These are phyloP conservation scores for Aspergillus proliferans DNA, from an alignment of 2,329 filamentous ascomycete species.

Conservation along the genomic window DNA sequence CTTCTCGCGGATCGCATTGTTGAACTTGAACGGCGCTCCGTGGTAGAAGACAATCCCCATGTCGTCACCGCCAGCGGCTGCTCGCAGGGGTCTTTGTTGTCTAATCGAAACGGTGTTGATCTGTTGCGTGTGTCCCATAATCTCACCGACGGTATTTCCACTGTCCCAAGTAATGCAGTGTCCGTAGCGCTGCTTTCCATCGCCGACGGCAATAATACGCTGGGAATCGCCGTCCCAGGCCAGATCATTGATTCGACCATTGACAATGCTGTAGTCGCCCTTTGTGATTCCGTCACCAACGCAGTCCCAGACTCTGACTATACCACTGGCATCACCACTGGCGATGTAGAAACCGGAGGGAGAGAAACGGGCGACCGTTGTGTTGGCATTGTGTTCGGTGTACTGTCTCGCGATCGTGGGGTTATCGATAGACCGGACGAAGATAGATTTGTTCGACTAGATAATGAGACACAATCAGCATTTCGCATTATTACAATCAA, in stretches of 20 bases:
- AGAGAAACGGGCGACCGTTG: conserved; percentile 88
- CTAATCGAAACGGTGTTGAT: conserved; percentile 89
- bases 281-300: conserved; percentile 82
- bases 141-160: conserved; percentile 92
- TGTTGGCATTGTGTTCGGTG: conserved; percentile 79
- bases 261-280: conserved; percentile 91
- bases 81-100: conserved; percentile 81
- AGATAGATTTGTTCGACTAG: conserved; percentile 92
- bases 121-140: conserved; percentile 81
- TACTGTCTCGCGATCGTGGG: conserved; percentile 83
- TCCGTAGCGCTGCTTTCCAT: conserved; percentile 88
- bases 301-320: conserved; percentile 85
- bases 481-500: not conserved
- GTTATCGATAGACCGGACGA: conserved; percentile 88
- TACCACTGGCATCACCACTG: conserved; percentile 78
- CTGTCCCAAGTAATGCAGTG: conserved; percentile 93
- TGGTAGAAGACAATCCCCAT: conserved; percentile 86
- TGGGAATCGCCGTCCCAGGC: conserved; percentile 97
- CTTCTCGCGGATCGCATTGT: conserved; percentile 67
- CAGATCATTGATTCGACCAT: conserved; percentile 89
- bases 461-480: not conserved
- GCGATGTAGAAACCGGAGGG: conserved; percentile 94
- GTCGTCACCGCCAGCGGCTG: conserved; percentile 87
- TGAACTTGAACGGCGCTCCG: conserved; percentile 93
- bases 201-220: conserved; percentile 90